Percentiles rank a stretch among this genome's conserved stretches.
These are phyloP conservation scores for Adansonia digitata DNA, from an alignment of 345 rosid genomes.

Conservation along the genomic window DNA sequence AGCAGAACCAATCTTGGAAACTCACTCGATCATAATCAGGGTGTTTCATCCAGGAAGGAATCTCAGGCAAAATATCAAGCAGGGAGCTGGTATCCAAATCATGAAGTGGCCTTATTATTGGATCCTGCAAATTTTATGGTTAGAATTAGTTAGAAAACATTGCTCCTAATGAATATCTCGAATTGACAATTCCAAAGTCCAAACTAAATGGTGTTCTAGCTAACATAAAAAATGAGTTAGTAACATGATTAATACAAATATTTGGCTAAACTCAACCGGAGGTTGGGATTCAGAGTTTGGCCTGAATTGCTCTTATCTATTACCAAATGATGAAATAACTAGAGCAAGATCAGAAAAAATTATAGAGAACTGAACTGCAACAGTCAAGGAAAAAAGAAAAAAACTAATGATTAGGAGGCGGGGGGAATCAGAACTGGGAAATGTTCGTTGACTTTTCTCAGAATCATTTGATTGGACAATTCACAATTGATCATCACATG, in stretches of 20 bases:
- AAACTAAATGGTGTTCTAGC: not conserved
- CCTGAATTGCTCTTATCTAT: not conserved
- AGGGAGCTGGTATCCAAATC: constrained; percentile 33
- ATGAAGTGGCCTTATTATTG: constrained; percentile 24
- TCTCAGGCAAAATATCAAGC: constrained; percentile 34
- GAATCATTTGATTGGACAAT: not conserved
- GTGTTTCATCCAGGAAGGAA: constrained; percentile 51
- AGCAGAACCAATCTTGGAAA: not conserved
- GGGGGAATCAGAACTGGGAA: not conserved
- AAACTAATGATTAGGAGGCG: not conserved
- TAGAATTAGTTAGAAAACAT: not conserved
- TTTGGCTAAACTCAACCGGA: not conserved
- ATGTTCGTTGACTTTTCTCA: not conserved
- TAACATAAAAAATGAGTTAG: not conserved
- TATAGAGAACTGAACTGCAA: too few species aligned
- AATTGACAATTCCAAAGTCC: not conserved
- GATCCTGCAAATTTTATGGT: constrained; percentile 28
- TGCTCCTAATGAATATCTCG: not conserved
- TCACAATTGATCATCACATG: not conserved
- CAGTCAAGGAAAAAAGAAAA: not conserved
- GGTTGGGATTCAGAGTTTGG: not conserved
- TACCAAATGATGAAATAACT: not conserved
- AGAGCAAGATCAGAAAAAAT: not conserved
- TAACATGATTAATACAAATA: not conserved
- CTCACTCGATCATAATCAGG: constrained; percentile 48